Conservation (phyloP, 495 filamentous ascomycete genomes). For the Copromyces sp. region DNA sequence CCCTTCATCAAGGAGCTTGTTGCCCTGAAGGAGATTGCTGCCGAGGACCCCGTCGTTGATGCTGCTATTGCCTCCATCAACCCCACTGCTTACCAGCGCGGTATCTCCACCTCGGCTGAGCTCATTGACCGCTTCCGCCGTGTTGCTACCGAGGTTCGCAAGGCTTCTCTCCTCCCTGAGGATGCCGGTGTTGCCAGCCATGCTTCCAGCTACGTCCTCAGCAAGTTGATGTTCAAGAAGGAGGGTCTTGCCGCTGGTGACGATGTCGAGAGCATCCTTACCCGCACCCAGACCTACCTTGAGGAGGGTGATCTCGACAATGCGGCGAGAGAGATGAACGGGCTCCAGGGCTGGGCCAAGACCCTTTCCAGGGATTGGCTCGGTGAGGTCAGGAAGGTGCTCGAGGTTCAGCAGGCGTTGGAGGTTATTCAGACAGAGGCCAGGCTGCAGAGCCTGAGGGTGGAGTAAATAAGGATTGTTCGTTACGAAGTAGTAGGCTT, state of each 20-base stretch:
- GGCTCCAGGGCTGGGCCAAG: conserved; percentile 84
- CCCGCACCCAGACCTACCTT: conserved; percentile 73
- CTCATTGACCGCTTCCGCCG: conserved; percentile 93
- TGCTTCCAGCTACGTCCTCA: conserved; percentile 75
- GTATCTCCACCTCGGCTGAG: conserved; percentile 69
- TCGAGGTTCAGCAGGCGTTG: conserved; percentile 92
- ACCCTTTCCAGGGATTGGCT: conserved; percentile 89
- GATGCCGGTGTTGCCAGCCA: conserved; percentile 91
- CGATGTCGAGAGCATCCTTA: conserved; percentile 90
- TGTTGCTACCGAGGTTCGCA: conserved; percentile 87
- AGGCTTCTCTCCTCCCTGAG: conserved; percentile 82
- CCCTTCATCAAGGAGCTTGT: conserved; percentile 88
- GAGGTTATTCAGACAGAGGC: conserved; percentile 60
- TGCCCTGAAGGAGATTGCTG: conserved; percentile 83
- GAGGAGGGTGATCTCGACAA: conserved; percentile 88
- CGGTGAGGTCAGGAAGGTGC: conserved; percentile 70
- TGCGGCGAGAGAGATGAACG: conserved; percentile 92
- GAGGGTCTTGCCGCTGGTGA: conserved; percentile 74
- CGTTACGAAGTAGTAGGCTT: not conserved
- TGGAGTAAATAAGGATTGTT: conserved; percentile 30
- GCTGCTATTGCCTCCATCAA: conserved; percentile 92
- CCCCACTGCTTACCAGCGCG: conserved; percentile 85
- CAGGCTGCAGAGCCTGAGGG: conserved; percentile 49
- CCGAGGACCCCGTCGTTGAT: conserved; percentile 69
- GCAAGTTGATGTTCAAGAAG: conserved; percentile 91